Evolutionary conservation across 106 monocot species (phyloP), one percentile per base, ranked within the genome.

Genomic region (Allium cepa): DNA sequence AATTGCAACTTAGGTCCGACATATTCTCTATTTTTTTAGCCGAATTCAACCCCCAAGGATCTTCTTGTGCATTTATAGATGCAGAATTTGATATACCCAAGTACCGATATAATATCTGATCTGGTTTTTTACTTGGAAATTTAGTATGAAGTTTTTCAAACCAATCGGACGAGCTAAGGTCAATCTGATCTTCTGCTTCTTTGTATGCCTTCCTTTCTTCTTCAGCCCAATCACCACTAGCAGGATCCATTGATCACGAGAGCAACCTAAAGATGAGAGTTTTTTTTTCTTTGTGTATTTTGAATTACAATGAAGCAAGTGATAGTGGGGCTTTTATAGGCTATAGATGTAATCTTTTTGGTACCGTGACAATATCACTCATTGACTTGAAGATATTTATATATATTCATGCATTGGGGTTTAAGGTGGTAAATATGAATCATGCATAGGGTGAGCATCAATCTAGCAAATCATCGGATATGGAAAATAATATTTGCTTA

Each of bases 151-250:
- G 60, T 10, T 61, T 22, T 28, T 61, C 60, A 17, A 61, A 61
- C 60, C 60, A 61, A 61, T 61, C 8, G 60, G 60, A 26, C 10
- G 60, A 61, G 60, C 36, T 27, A 28, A 61, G 60, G 36, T 61
- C 60, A 61, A 61, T 12, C 60, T 61, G 27, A 5, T 9, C 26
- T 27, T 10, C 27, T 10, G 26, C 60, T 8, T 61, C 26, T 61
- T 61, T 26, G 12, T 36, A 61, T 8, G 26, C 60, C 8, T 22
- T 2, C 4, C 11, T 61, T 61, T 61, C 60, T 27, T 22, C 60
- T 61, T 7, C 60, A 9, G 60, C 36, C 60, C 60, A 26, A 9
- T 28, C 13, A 11, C 6, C 45, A 10, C 28, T 61, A 61, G 5
- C 26, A 61, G 61, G 61, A 28, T 61, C 61, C 61, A 61, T 61